phyloP scores from a whole-genome alignment of 2,329 filamentous ascomycete species.

The Neonectria coccinea region DNA sequence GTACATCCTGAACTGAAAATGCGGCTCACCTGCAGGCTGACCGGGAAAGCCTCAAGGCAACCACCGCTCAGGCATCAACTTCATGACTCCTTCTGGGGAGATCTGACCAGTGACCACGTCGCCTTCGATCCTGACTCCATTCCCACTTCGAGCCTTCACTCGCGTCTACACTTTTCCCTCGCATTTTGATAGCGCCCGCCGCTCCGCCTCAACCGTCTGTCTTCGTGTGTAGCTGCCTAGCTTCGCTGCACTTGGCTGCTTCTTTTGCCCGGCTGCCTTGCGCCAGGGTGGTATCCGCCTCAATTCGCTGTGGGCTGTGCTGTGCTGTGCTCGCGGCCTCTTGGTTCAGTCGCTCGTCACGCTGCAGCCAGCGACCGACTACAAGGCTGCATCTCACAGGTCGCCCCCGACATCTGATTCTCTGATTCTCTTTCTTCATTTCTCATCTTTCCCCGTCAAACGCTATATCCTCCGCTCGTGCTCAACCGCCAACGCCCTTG shows the following conservation, averaged over 20 bases:
- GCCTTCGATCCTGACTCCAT: background rate
- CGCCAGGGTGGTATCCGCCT: slow-evolving; percentile 12
- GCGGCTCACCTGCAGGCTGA: slow-evolving; percentile 21
- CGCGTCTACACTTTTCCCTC: background rate
- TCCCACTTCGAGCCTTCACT: slow-evolving; percentile 1
- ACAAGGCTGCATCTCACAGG: background rate
- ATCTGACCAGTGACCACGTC: background rate
- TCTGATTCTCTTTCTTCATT: background rate
- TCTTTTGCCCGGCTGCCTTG: slow-evolving; percentile 15
- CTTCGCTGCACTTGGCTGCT: background rate
- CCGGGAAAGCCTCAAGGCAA: slow-evolving; percentile 23
- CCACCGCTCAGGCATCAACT: slow-evolving; percentile 26
- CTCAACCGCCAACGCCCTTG: background rate
- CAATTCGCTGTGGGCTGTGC: slow-evolving; percentile 1
- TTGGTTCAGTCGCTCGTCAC: background rate
- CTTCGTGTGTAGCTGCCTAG: background rate
- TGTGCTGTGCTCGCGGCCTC: background rate
- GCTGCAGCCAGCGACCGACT: no score
- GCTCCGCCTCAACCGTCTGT: background rate
- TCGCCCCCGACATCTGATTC: background rate
- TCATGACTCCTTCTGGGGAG: background rate
- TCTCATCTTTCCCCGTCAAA: background rate
- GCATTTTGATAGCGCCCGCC: background rate
- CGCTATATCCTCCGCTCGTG: background rate
- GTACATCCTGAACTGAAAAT: background rate